Percentiles rank a stretch among this genome's conserved stretches.
Evolutionary conservation across 306 rosid species (phyloP).

Genomic region (Castanospermum australe): DNA sequence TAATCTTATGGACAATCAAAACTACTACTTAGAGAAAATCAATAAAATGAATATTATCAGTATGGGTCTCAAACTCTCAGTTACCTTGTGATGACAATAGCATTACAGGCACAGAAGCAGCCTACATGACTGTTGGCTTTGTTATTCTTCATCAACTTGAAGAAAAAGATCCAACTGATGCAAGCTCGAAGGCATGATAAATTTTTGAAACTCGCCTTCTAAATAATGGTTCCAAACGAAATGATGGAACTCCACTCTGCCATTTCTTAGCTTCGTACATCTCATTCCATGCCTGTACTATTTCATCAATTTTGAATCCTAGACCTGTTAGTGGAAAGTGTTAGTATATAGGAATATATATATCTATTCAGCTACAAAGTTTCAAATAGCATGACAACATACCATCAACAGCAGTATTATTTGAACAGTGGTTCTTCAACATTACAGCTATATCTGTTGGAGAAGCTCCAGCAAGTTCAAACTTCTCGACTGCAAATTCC

Average conservation of each 20-base stretch:
- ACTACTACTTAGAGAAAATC: neutral
- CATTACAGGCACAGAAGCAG: conserved; percentile 34
- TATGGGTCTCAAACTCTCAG: neutral
- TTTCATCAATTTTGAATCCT: conserved; percentile 81
- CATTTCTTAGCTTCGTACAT: conserved; percentile 84
- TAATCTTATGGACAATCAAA: neutral
- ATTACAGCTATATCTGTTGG: conserved; percentile 73
- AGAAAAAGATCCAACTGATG: conserved; percentile 36
- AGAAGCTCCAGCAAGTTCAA: conserved; percentile 87
- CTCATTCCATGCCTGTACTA: conserved; percentile 86
- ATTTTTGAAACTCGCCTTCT: conserved; percentile 70
- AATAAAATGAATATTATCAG: neutral
- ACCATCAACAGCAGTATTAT: conserved; percentile 63
- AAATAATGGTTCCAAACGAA: conserved; percentile 80
- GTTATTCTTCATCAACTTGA: conserved; percentile 9
- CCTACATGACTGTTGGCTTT: conserved; percentile 20
- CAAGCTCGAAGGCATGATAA: conserved; percentile 67
- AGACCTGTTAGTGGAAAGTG: conserved; percentile 48
- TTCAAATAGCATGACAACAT: conserved; percentile 1
- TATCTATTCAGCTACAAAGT: neutral
- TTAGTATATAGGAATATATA: conserved; percentile 3
- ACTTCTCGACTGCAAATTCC: conserved; percentile 75
- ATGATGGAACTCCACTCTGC: conserved; percentile 70
- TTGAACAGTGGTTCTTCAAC: conserved; percentile 86
- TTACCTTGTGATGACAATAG: conserved; percentile 48